Base-by-base conservation (phyloP, 2,329 filamentous ascomycete species). In the Aspergillus latus region DNA sequence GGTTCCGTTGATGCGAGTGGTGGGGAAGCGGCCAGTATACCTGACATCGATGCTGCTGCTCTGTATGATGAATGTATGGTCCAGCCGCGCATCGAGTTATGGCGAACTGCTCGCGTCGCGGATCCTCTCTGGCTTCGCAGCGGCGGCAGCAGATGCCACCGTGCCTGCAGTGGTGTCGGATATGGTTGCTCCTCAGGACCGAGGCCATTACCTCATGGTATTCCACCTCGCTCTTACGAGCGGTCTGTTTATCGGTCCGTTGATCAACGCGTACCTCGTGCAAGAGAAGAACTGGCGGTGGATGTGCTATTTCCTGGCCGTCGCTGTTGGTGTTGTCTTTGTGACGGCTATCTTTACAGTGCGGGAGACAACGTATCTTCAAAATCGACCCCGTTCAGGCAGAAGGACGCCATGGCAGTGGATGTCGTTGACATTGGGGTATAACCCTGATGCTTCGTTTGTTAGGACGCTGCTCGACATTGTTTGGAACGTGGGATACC, bases 21-120 rank as follows among this genome's bases (percentile, higher is more conserved):
- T 66, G 15, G 74, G 74, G 1, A 74, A 75, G 49, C 64, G 72
- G 13, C 74, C 72, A 0, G 70, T 75, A 10, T 75, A 74, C 29
- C 62, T 76, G 3, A 13, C 71, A 5, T 66, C 72, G 2, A 64
- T 75, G 54, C 45, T 69, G 1, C 29, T 69, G 0, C 64, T 74
- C 16, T 63, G 65, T 26, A 66, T 64, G 34, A 69, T 70, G 52
- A 74, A 74, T 36, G 61, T 72, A 2, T 76, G 73, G 74, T 69
- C 67, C 8, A 62, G 62, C 2, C 61, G 57, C 2, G 69, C 71
- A 2, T 62, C 59, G 2, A 62, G 59, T 9, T 70, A 64, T 43
- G 37, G 54, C 5, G 62, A 67, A 13, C 59, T 71, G 4, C 64
- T 70, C 4, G 64, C 66, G 3, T 62, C 69, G 2, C 63, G 66